phyloP scores from a whole-genome alignment of 2,329 filamentous ascomycete genomes.

The Botrytis paeoniae region DNA sequence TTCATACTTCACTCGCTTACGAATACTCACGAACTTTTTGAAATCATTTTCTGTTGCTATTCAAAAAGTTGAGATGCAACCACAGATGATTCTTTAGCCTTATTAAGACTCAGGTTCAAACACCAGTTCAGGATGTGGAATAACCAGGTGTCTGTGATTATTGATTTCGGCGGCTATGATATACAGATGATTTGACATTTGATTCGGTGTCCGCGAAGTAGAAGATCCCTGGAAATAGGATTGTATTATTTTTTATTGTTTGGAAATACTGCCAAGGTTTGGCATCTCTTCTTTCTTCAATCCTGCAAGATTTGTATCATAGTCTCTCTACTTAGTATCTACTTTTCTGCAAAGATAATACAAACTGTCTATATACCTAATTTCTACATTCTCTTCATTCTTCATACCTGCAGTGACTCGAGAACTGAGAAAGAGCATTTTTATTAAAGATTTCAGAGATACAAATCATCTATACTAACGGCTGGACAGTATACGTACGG shows the following conservation, averaged over 20 bases:
- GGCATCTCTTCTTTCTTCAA: not conserved
- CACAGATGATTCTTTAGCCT: too few relatives aligned
- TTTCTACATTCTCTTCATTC: not conserved
- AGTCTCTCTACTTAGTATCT: not conserved
- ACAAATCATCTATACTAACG: not conserved
- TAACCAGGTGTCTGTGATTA: too few relatives aligned
- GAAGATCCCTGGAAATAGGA: too few relatives aligned
- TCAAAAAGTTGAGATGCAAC: too few relatives aligned
- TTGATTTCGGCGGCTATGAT: too few relatives aligned
- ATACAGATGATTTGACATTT: too few relatives aligned
- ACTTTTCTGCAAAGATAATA: accelerated
- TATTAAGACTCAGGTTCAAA: too few relatives aligned
- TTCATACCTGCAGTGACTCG: not conserved
- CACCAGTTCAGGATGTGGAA: too few relatives aligned
- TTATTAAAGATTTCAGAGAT: accelerated
- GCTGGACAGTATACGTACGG: accelerated
- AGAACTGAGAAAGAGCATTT: not conserved
- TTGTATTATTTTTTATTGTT: not conserved
- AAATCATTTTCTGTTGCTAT: too few relatives aligned
- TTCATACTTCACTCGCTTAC: too few relatives aligned
- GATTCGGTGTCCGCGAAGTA: too few relatives aligned
- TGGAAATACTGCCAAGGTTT: not conserved
- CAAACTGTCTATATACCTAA: not conserved
- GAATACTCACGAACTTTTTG: too few relatives aligned
- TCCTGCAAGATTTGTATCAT: not conserved